Base-by-base conservation (phyloP, 768 basidiomycete species). In the Phanerochaete sordida region DNA sequence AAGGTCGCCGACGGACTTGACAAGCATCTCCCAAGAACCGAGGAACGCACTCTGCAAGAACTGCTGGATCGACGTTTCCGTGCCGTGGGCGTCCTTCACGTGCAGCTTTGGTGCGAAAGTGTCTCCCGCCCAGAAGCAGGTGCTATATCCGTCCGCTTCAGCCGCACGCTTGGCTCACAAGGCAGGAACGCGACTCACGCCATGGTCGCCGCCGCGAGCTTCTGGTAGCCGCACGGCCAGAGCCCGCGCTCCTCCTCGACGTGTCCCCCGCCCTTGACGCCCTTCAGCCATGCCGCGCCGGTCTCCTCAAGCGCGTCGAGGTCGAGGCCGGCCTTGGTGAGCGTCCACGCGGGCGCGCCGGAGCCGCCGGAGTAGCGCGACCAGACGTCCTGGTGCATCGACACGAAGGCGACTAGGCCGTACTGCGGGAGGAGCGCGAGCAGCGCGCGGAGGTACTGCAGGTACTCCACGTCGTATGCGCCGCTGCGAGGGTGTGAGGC, bases 311-410 rank as follows among this genome's bases (percentile, higher is more conserved):
- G 76, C 1, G 84, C 83, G 45, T 82, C 75, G 2, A 97, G 75
- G 68, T 96, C 91, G 63, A 98, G 93, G 0, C 96, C 97, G 8
- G 86, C 88, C 11, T 82, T 73, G 61, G 93, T 88, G 1, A 98
- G 77, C 1, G 95, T 97, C 96, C 97, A 99, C 3, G 91, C 93
- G 1, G 97, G 97, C 0, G 96, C 95, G 1, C 97, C 96, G 1
- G 93, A 96, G 46, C 96, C 96, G 8, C 96, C 96, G 2, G 87
- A 86, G 66, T 95, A 95, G 3, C 96, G 85, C 0, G 94, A 96
- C 91, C 93, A 98, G 31, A 98, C 93, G 70, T 98, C 94, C 72
- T 96, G 96, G 70, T 98, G 96, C 58, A 96, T 70, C 11, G 85
- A 86, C 19, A 95, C 81, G 65, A 91, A 92, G 2, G 88, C 88